phyloP scores from a whole-genome alignment of 371 early-diverging fungal species.

The Mortierella sp. region DNA sequence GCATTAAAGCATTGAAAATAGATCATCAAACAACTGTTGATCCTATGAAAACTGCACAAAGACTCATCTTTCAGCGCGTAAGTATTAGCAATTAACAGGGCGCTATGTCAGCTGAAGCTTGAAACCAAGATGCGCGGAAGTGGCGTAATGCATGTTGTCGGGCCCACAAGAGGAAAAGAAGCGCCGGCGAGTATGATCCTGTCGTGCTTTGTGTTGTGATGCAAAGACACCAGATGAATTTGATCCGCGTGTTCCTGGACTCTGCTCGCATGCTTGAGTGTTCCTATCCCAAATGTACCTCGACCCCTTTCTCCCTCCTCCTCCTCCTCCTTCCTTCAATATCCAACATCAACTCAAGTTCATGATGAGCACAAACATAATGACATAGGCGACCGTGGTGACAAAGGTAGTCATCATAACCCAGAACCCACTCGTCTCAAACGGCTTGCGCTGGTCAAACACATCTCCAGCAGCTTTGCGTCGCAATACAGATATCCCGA shows the following conservation, averaged over 20 bases:
- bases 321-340: neutral
- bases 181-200: neutral
- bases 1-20: constrained; percentile 12
- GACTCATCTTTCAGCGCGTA: neutral
- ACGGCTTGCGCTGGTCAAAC: constrained; percentile 48
- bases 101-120: too few species aligned
- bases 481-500: constrained; percentile 74
- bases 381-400: constrained; percentile 63
- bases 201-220: neutral
- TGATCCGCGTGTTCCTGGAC: neutral
- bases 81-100: too few species aligned
- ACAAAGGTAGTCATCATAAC: constrained; percentile 64
- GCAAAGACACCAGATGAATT: neutral
- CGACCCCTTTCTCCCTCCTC: neutral
- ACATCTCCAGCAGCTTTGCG: constrained; percentile 59
- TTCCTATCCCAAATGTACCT: too few species aligned
- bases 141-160: too few species aligned
- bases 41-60: neutral
- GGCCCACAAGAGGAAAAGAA: too few species aligned
- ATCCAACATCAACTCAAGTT: constrained; percentile 19
- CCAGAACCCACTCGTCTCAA: constrained; percentile 55
- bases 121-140: too few species aligned
- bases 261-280: neutral
- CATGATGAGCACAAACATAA: constrained; percentile 62
- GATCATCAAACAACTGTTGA: neutral